These are phyloP conservation scores for Phytophthora chlamydospora DNA, from an alignment of 352 stramenopile genomes.

Conservation along the genomic window DNA sequence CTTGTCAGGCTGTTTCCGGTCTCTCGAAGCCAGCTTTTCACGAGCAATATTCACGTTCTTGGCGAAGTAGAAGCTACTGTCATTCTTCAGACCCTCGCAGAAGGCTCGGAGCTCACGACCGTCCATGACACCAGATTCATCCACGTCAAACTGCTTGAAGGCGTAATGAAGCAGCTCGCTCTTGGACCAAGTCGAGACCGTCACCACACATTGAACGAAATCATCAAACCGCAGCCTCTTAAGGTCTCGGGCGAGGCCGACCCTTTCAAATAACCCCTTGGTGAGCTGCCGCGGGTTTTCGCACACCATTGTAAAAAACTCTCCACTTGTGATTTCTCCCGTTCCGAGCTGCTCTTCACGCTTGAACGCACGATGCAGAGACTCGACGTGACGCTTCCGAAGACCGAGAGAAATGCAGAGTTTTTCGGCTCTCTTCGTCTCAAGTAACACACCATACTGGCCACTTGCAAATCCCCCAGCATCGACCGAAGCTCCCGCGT, in stretches of 20 bases:
- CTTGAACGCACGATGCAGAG: slow-evolving; percentile 45
- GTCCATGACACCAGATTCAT: slow-evolving; percentile 72
- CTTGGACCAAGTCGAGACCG: slow-evolving; percentile 52
- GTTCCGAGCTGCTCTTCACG: slow-evolving; percentile 53
- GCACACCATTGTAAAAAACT: slow-evolving; percentile 62
- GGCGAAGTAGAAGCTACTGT: slow-evolving; percentile 67
- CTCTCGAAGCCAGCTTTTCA: slow-evolving; percentile 46
- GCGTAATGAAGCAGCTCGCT: slow-evolving; percentile 65
- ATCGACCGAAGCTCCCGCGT: background rate
- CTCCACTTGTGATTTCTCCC: slow-evolving; percentile 58
- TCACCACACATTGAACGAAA: slow-evolving; percentile 64
- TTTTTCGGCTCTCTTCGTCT: slow-evolving; percentile 53
- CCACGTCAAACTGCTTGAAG: slow-evolving; percentile 72
- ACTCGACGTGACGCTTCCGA: slow-evolving; percentile 43
- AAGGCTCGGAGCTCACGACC: slow-evolving; percentile 56
- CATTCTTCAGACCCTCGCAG: slow-evolving; percentile 59
- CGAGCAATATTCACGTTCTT: slow-evolving; percentile 68
- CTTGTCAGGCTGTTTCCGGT: slow-evolving; percentile 9
- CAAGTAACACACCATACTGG: slow-evolving; percentile 53
- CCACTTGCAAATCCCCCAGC: slow-evolving; percentile 42
- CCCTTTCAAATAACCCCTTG: slow-evolving; percentile 53
- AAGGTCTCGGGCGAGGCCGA: slow-evolving; percentile 36
- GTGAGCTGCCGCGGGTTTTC: slow-evolving; percentile 68
- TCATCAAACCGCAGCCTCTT: slow-evolving; percentile 61
- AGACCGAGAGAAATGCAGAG: slow-evolving; percentile 62